Percentiles rank a stretch among this genome's conserved stretches.
Evolutionary conservation across 176 grass and related monocot species (phyloP).

Genomic region (Carex parvula): DNA sequence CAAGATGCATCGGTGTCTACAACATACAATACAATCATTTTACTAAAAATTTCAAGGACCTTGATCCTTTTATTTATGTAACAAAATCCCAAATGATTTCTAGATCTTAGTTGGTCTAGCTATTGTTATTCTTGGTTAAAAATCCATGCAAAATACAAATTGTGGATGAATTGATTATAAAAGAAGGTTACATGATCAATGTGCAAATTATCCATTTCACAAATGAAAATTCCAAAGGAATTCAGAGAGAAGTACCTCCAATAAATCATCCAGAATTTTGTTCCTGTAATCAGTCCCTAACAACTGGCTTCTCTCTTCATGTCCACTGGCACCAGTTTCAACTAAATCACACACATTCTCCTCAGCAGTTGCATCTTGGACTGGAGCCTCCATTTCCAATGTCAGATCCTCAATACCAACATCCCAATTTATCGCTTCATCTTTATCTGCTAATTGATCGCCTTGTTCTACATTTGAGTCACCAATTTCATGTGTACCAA

Average conservation of each 20-base stretch:
- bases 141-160: background rate
- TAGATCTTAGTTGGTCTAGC: background rate
- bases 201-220: background rate
- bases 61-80: background rate
- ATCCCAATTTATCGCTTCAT: slow-evolving; percentile 77
- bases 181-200: background rate
- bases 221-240: background rate
- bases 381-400: slow-evolving; percentile 26
- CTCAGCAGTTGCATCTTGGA: slow-evolving; percentile 30
- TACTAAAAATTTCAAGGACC: background rate
- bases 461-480: slow-evolving; percentile 62
- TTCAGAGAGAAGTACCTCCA: slow-evolving; percentile 52
- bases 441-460: slow-evolving; percentile 26
- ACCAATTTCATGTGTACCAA: slow-evolving; percentile 73
- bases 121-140: background rate
- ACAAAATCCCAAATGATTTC: background rate
- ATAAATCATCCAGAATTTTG: slow-evolving; percentile 87
- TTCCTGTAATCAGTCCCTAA: slow-evolving; percentile 88
- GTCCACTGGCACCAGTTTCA: slow-evolving; percentile 34
- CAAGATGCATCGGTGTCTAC: background rate
- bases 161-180: slow-evolving; percentile 3
- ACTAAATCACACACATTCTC: slow-evolving; percentile 15
- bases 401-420: slow-evolving; percentile 44
- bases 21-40: background rate
- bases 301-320: slow-evolving; percentile 72